These are phyloP conservation scores for Flaveria trinervia DNA, from an alignment of 129 eudicot species.

Conservation along the genomic window DNA sequence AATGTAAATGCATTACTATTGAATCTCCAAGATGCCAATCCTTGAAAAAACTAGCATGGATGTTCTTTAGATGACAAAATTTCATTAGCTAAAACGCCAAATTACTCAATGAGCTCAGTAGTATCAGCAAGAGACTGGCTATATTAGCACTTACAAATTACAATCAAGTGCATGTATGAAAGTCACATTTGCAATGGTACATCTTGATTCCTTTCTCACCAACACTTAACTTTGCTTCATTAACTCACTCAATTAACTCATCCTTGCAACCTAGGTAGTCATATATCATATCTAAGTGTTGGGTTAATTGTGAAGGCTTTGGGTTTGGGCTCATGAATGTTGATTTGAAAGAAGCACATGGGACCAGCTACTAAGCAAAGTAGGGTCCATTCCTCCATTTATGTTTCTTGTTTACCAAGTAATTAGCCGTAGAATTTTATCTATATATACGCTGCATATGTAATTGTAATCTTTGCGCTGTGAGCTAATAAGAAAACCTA, in stretches of 20 bases:
- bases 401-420: too few species aligned
- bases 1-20: not conserved
- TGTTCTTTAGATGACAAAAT: not conserved
- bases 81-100: constrained; percentile 2
- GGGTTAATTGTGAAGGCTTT: too few species aligned
- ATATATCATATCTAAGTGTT: not conserved
- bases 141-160: not conserved
- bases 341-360: too few species aligned
- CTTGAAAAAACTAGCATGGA: not conserved
- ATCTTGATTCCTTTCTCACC: not conserved
- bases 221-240: not conserved
- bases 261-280: constrained; percentile 11
- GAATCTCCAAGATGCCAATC: constrained; percentile 8
- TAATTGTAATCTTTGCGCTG: too few species aligned
- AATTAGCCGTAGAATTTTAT: too few species aligned
- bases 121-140: constrained; percentile 10
- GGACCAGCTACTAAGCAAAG: too few species aligned
- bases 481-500: too few species aligned
- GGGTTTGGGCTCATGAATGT: too few species aligned
- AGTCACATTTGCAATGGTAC: not conserved
- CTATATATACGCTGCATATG: too few species aligned
- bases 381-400: too few species aligned
- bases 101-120: constrained; percentile 21
- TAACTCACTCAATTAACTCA: not conserved
- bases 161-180: not conserved